phyloP scores from a whole-genome alignment of 495 filamentous ascomycete species.

The Aspergillus sclerotiicarbonarius region DNA sequence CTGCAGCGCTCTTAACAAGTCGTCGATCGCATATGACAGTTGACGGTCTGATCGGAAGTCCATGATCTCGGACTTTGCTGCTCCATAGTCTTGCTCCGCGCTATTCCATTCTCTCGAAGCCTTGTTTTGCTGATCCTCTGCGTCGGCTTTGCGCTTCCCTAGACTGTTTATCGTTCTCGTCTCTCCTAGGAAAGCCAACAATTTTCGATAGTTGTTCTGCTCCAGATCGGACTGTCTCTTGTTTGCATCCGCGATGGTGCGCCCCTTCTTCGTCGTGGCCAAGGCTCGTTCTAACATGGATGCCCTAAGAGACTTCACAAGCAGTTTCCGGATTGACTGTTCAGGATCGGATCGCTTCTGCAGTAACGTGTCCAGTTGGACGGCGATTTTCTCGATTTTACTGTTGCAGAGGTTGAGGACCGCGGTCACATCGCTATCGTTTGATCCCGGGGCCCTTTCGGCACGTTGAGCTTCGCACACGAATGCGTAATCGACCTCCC shows the following conservation, averaged over 20 bases:
- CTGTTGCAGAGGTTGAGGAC: not conserved
- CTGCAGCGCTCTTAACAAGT: constrained; percentile 32
- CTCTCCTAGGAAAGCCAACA: not conserved
- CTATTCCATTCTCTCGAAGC: not conserved
- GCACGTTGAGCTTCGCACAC: constrained; percentile 18
- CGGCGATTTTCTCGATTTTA: not conserved
- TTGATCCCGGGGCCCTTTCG: not conserved
- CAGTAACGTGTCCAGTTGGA: not conserved
- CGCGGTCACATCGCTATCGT: not conserved
- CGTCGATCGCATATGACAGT: constrained; percentile 34
- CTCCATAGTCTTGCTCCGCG: not conserved
- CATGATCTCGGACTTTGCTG: not conserved
- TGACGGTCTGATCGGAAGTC: constrained; percentile 3
- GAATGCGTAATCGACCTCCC: constrained; percentile 37
- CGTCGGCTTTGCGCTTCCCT: not conserved
- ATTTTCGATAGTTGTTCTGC: not conserved
- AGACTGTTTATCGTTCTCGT: not conserved
- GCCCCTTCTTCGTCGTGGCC: not conserved
- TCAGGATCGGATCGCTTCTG: not conserved
- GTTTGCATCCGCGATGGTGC: not conserved
- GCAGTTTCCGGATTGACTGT: not conserved
- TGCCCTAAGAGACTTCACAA: not conserved
- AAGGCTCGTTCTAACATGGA: not conserved
- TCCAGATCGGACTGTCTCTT: not conserved
- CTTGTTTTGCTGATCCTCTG: not conserved